Conservation (phyloP, 768 basidiomycete species). For the Tricholoma sp. region DNA sequence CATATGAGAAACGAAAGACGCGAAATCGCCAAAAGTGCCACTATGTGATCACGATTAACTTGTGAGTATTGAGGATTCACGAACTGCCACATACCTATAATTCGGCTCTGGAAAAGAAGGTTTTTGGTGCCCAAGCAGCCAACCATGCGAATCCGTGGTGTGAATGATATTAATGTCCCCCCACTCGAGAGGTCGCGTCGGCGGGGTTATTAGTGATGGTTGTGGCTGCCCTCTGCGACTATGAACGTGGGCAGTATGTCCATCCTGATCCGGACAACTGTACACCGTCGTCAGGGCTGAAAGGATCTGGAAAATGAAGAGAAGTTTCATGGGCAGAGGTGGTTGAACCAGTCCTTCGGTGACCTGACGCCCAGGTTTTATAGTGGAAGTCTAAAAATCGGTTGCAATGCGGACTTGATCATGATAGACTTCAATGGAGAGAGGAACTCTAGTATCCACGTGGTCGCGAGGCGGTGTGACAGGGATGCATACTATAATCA, state of each 20-base stretch:
- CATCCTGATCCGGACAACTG: conserved; percentile 22
- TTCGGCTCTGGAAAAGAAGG: conserved; percentile 68
- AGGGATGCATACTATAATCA: too few relatives aligned
- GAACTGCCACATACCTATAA: conserved; percentile 43
- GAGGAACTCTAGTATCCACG: background rate
- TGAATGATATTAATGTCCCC: conserved; percentile 86
- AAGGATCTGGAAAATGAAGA: background rate
- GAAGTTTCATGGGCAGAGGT: background rate
- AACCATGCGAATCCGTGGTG: conserved; percentile 76
- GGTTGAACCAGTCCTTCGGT: background rate
- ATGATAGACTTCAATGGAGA: background rate
- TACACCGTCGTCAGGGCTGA: background rate
- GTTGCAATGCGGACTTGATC: background rate
- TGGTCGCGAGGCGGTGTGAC: background rate
- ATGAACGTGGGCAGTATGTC: conserved; percentile 22
- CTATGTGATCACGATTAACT: conserved; percentile 11
- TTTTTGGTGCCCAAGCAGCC: conserved; percentile 81
- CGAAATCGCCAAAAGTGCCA: conserved; percentile 75
- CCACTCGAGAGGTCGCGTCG: conserved; percentile 71
- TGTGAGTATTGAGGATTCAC: background rate
- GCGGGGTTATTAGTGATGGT: conserved; percentile 42
- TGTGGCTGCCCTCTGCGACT: conserved; percentile 31
- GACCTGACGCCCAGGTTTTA: background rate
- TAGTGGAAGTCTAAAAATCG: background rate
- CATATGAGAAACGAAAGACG: conserved; percentile 84